Conservation (phyloP, 2,329 filamentous ascomycete species). For the Aspergillus oerlinghausenensis region DNA sequence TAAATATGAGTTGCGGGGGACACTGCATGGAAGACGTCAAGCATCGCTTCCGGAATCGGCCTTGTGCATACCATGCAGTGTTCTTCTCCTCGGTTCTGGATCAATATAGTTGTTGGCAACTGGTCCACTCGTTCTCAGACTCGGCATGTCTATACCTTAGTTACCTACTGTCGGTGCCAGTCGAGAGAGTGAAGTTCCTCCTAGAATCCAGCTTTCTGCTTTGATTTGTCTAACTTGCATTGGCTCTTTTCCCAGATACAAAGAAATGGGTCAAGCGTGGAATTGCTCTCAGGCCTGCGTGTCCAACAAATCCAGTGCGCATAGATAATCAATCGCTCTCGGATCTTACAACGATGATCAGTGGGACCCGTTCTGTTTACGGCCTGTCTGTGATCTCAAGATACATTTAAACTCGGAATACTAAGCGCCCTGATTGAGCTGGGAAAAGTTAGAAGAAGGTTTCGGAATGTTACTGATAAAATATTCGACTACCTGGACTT, state of each 20-base stretch:
- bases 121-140: neutral
- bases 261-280: slow-evolving; percentile 5
- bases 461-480: slow-evolving; percentile 5
- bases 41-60: neutral
- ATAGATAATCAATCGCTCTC: slow-evolving; percentile 3
- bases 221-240: neutral
- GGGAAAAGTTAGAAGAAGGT: neutral
- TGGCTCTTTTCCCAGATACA: neutral
- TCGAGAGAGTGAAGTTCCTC: neutral
- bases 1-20: neutral
- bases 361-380: neutral
- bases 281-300: slow-evolving; percentile 2
- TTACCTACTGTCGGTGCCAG: neutral
- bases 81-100: neutral
- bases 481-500: slow-evolving; percentile 5
- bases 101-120: neutral
- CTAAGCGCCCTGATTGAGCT: slow-evolving; percentile 2
- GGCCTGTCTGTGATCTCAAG: slow-evolving; percentile 2
- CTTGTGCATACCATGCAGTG: neutral
- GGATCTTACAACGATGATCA: slow-evolving; percentile 12
- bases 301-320: neutral
- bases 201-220: neutral
- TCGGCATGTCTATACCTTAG: neutral
- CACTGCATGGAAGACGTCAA: neutral
- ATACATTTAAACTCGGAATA: slow-evolving; percentile 6